Conservation (phyloP, 495 filamentous ascomycete species). For the Neurospora sp. region DNA sequence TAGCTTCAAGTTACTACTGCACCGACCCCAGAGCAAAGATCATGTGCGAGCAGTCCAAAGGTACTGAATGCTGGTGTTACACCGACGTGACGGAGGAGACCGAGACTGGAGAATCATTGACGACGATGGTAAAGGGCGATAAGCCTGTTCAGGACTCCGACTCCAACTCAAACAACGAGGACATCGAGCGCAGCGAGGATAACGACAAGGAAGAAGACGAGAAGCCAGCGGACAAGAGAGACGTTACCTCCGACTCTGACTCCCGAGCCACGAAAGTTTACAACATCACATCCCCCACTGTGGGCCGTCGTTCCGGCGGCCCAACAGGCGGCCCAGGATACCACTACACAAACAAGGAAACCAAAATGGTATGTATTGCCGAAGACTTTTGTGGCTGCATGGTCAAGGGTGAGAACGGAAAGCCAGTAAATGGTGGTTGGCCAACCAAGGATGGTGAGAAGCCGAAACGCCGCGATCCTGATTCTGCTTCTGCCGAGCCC, state of each 20-base stretch:
- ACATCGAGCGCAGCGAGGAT: neutral
- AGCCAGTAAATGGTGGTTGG: too few relatives aligned
- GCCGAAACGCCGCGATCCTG: neutral
- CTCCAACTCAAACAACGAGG: neutral
- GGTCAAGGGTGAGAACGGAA: too few relatives aligned
- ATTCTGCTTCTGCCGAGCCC: neutral
- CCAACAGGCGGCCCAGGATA: too few relatives aligned
- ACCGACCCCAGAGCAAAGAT: neutral
- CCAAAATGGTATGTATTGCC: too few relatives aligned
- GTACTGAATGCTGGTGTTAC: neutral
- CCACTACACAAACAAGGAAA: too few relatives aligned
- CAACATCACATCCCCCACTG: too few relatives aligned
- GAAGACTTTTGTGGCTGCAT: too few relatives aligned
- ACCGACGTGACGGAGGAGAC: neutral
- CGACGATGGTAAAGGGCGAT: neutral
- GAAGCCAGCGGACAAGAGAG: neutral
- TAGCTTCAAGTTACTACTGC: neutral
- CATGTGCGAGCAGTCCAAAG: neutral
- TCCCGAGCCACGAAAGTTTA: too few relatives aligned
- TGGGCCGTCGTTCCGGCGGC: too few relatives aligned
- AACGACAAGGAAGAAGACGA: neutral
- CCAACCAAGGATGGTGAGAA: neutral
- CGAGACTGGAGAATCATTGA: neutral
- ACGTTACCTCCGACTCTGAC: neutral
- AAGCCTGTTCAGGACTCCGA: neutral